Evolutionary conservation across 2,329 filamentous ascomycete species (phyloP), one percentile per base, ranked within the genome.

Genomic region (Anthostomella pinea): DNA sequence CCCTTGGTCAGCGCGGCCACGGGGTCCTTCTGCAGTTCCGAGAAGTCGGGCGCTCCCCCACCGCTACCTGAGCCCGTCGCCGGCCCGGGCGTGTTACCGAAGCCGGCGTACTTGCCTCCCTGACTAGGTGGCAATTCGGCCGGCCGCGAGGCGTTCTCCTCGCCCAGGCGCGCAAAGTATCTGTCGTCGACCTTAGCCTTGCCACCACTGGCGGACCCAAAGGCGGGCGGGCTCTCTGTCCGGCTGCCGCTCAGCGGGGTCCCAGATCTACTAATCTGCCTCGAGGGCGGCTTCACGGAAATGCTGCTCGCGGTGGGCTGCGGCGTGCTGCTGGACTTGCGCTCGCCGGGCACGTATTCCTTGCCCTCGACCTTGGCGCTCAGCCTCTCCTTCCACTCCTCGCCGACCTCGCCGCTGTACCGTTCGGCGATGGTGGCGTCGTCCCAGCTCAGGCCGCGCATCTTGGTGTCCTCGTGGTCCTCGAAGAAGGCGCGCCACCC

Each of bases 341-440:
- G 83, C 60, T 83, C 76, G 6, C 77, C 80, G 11, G 83, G 83
- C 2, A 93, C 85, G 58, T 94, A 97, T 51, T 95, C 87, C 40
- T 76, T 76, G 9, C 85, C 87, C 63, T 97, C 93, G 6, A 94
- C 87, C 68, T 93, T 91, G 54, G 86, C 87, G 21, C 81, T 82
- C 48, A 97, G 65, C 44, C 89, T 77, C 62, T 95, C 90, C 65
- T 96, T 96, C 81, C 85, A 97, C 68, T 96, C 91, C 64, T 96
- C 91, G 37, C 90, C 91, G 0, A 85, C 86, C 48, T 93, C 87
- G 37, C 87, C 86, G 44, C 89, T 83, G 60, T 97, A 97, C 38
- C 91, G 73, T 63, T 96, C 89, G 42, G 87, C 83, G 49, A 96
- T 94, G 6, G 87, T 93, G 10, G 85, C 87, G 52, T 89, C 85